Base-by-base conservation (phyloP, 148 eudicot species). In the Vaccinium corymbosum region DNA sequence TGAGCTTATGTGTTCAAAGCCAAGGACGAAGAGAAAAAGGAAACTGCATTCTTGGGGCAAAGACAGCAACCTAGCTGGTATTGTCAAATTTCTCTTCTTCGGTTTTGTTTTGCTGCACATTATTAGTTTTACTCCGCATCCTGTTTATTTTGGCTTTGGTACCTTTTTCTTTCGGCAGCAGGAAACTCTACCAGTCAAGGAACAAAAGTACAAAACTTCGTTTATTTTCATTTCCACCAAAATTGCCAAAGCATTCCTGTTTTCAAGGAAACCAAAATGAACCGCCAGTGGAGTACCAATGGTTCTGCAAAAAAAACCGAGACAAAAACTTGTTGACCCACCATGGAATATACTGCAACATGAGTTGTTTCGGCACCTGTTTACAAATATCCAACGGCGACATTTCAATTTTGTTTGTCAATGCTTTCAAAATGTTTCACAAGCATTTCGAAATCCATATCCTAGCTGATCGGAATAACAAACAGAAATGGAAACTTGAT, bases 21-120 rank as follows among this genome's bases (percentile, higher is more conserved):
- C 79, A 81, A 70, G 74, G 51, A 9, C 62, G 48, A 68, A 50
- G 55, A 80, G 42, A 50, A 68, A 77, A 76, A 85, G 82, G 61
- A 85, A 82, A n/a, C 82, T 38, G 25, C 35, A 20, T 76, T 74
- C 15, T 80, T 80, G 12, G 84, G 52, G 25, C 32, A 80, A 57
- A 35, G 71, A 84, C 16, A 20, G 16, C 51, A 66, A 77, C 70
- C 46, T 38, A 5, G 49, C 86, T 83, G 71, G 85, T 73, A 90
- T 55, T 59, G 17, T 50, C 14, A 29, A 29, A 68, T 17, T 68
- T 68, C 72, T 66, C 72, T 66, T 66, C 72, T 46, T 68, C n/a
- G 66, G 6, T 15, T 72, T 32, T 29, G 14, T 53, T 9, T 66
- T 11, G 17, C 17, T 27, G 27, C 6, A 38, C 12, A 11, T 57